Conservation (phyloP, 2,329 filamentous ascomycete genomes). For the Stagonosporopsis cucurbitacearum region DNA sequence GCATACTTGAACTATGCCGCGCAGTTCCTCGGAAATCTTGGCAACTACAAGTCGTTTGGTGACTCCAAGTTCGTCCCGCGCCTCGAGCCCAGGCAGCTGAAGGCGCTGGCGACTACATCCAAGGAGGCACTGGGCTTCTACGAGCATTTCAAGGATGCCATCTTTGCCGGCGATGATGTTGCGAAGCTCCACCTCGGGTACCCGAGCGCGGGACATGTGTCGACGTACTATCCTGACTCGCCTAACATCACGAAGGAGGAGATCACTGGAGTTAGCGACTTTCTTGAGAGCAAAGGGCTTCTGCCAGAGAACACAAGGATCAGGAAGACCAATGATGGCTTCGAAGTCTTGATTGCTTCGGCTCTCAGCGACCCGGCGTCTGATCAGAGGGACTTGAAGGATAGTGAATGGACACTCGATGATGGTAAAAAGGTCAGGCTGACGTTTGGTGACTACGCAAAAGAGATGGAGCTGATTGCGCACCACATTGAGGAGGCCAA, state of each 20-base stretch:
- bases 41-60: constrained; percentile 61
- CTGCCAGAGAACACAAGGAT: constrained; percentile 60
- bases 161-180: constrained; percentile 53
- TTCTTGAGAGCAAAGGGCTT: constrained; percentile 54
- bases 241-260: constrained; percentile 57
- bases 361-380: constrained; percentile 50
- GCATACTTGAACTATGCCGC: constrained; percentile 49
- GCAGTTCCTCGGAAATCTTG: constrained; percentile 61
- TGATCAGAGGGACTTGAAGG: constrained; percentile 51
- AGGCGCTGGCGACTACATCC: constrained; percentile 53
- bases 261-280: constrained; percentile 55
- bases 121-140: constrained; percentile 50
- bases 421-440: constrained; percentile 56
- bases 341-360: constrained; percentile 58
- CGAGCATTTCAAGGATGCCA: constrained; percentile 52
- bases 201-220: constrained; percentile 56
- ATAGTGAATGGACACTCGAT: constrained; percentile 55
- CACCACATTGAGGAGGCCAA: constrained; percentile 55
- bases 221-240: constrained; percentile 59
- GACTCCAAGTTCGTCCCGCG: constrained; percentile 61
- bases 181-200: constrained; percentile 58
- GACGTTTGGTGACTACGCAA: constrained; percentile 55
- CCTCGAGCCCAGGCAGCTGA: constrained; percentile 51
- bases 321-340: constrained; percentile 53
- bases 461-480: constrained; percentile 56